Conservation (phyloP, 768 basidiomycete species). For the Nevesoporus exiguus region DNA sequence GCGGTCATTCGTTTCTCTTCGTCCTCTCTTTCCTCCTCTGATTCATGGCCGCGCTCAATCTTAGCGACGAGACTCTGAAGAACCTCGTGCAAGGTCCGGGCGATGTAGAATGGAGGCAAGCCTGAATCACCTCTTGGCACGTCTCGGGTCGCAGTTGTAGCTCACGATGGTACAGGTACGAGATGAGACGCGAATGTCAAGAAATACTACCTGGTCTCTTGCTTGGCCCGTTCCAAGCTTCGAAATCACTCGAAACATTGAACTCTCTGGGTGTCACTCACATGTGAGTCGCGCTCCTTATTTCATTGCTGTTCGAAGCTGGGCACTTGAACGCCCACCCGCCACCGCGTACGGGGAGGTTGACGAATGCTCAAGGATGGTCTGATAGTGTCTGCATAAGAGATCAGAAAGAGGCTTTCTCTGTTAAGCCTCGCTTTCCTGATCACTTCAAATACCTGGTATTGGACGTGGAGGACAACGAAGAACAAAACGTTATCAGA, state of each 20-base stretch:
- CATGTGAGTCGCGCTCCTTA: constrained; percentile 47
- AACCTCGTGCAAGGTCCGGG: constrained; percentile 73
- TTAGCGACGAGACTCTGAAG: constrained; percentile 42
- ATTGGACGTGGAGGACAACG: constrained; percentile 86
- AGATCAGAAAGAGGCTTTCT: constrained; percentile 86
- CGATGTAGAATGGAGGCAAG: constrained; percentile 82
- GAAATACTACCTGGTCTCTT: constrained; percentile 81
- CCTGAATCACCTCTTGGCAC: constrained; percentile 2
- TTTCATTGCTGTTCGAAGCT: background rate
- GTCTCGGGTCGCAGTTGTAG: background rate
- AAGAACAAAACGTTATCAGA: constrained; percentile 92
- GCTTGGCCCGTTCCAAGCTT: constrained; percentile 86
- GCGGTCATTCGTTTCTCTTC: background rate
- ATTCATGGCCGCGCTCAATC: constrained; percentile 21
- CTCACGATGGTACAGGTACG: constrained; percentile 55
- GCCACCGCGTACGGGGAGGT: background rate
- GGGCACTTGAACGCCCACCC: background rate
- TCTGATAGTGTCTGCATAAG: constrained; percentile 75
- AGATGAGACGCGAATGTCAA: constrained; percentile 94
- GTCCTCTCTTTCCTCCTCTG: background rate
- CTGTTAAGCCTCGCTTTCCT: constrained; percentile 81
- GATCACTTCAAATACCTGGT: constrained; percentile 75
- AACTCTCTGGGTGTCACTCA: constrained; percentile 70
- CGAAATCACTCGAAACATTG: constrained; percentile 75
- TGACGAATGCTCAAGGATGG: background rate